Evolutionary conservation across 441 rosid genomes (phyloP).

Genomic region (Gossypium gossypioides): DNA sequence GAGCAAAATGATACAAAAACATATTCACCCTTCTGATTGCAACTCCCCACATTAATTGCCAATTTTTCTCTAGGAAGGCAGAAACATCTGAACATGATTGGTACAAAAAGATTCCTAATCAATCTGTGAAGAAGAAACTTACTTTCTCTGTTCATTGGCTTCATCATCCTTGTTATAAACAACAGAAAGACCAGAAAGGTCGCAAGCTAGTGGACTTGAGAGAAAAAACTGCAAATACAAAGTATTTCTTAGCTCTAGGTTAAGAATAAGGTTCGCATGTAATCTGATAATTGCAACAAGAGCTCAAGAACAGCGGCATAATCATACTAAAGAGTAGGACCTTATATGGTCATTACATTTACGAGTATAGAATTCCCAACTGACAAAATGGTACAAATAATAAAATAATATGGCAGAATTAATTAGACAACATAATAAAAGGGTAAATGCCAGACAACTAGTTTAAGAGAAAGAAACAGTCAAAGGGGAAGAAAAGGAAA

Average conservation of each 20-base stretch:
- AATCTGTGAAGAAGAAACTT: conserved; percentile 15
- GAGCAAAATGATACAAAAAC: not conserved
- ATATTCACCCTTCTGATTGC: not conserved
- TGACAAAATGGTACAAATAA: not conserved
- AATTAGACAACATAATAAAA: not conserved
- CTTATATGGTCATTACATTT: not conserved
- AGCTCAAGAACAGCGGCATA: not conserved
- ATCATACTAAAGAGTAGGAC: not conserved
- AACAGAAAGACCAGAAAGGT: conserved; percentile 50
- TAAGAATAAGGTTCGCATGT: not conserved
- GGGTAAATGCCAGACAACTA: not conserved
- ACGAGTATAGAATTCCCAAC: not conserved
- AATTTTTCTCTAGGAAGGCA: not conserved
- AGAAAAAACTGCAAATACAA: conserved; percentile 40
- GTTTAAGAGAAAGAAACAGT: not conserved
- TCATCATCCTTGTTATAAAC: conserved; percentile 36
- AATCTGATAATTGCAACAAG: not conserved
- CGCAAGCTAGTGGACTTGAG: conserved; percentile 44
- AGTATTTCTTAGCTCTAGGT: conserved; percentile 9
- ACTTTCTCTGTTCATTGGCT: conserved; percentile 34
- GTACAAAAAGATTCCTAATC: not conserved
- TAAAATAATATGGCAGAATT: not conserved
- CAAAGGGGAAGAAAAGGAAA: not conserved
- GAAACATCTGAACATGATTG: not conserved
- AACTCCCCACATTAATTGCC: not conserved